A percentile compares a stretch with the other conserved stretches of the same genome.
Conservation (phyloP, 1,284 basidiomycete genomes). For the Leucoagaricus sp. region DNA sequence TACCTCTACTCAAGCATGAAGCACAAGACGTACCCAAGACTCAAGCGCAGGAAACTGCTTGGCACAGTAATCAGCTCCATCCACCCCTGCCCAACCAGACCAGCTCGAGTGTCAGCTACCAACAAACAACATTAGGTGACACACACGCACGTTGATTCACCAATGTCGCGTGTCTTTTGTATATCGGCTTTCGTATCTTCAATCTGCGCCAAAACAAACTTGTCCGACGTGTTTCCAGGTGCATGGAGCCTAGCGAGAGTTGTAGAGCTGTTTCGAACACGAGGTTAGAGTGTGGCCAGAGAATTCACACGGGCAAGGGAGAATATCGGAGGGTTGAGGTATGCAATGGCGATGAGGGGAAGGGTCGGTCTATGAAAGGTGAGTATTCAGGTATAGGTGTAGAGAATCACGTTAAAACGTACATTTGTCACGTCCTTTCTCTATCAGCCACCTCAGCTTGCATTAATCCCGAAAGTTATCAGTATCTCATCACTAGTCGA, state of each 20-base stretch:
- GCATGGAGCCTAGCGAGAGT: slow-evolving; percentile 55
- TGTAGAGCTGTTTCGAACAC: too few species aligned
- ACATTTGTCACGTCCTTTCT: slow-evolving; percentile 51
- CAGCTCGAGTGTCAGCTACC: slow-evolving; percentile 7
- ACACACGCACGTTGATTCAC: slow-evolving; percentile 30
- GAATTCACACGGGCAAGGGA: neutral
- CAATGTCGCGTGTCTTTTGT: slow-evolving; percentile 33
- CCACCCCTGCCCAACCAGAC: slow-evolving; percentile 46
- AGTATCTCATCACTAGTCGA: too few species aligned
- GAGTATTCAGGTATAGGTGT: too few species aligned
- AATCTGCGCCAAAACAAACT: slow-evolving; percentile 44
- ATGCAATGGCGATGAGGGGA: too few species aligned
- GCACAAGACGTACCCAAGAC: slow-evolving; percentile 31
- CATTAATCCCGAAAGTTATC: neutral
- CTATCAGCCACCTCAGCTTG: slow-evolving; percentile 61
- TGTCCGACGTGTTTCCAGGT: slow-evolving; percentile 46
- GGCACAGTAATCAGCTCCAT: slow-evolving; percentile 51
- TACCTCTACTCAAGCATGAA: neutral
- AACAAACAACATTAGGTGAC: neutral
- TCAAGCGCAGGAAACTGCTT: slow-evolving; percentile 45
- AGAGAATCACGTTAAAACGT: too few species aligned
- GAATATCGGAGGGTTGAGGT: too few species aligned
- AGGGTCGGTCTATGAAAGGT: too few species aligned
- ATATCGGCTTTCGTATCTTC: slow-evolving; percentile 45
- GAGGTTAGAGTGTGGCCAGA: too few species aligned